phyloP scores from a whole-genome alignment of 1,284 basidiomycete genomes.

The Trametes polyzona region DNA sequence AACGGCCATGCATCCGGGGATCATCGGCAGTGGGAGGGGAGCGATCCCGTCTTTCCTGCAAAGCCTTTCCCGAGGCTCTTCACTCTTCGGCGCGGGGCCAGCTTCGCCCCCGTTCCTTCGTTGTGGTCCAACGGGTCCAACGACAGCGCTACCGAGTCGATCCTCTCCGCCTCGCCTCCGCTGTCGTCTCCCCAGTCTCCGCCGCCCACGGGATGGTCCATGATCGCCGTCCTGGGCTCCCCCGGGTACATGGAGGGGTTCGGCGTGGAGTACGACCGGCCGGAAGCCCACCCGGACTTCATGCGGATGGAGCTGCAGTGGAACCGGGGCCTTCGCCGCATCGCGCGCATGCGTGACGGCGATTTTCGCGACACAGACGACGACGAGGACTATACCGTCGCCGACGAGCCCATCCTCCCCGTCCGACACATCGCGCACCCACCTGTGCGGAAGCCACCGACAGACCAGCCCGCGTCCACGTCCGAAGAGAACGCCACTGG shows the following conservation, averaged over 20 bases:
- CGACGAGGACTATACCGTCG: conserved; percentile 7
- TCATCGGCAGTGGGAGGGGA: too few species aligned
- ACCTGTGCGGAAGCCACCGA: too few species aligned
- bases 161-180: neutral
- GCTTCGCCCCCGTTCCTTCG: neutral
- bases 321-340: conserved; percentile 7
- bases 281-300: conserved; percentile 12
- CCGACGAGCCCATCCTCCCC: neutral
- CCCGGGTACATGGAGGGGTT: conserved; percentile 7
- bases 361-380: conserved; percentile 15
- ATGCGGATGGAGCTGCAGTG: conserved; percentile 3
- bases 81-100: neutral
- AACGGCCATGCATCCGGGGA: too few species aligned
- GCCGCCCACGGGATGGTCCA: conserved; percentile 13
- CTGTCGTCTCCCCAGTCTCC: conserved; percentile 11
- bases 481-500: neutral
- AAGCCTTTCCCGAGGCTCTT: neutral
- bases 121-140: conserved; percentile 9
- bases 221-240: conserved; percentile 15
- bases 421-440: too few species aligned
- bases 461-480: neutral
- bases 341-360: conserved; percentile 16
- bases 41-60: neutral
- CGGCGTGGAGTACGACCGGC: conserved; percentile 14
- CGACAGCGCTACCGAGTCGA: conserved; percentile 7